phyloP scores from a whole-genome alignment of 2,329 filamentous ascomycete species.

The Claviceps capensis region DNA sequence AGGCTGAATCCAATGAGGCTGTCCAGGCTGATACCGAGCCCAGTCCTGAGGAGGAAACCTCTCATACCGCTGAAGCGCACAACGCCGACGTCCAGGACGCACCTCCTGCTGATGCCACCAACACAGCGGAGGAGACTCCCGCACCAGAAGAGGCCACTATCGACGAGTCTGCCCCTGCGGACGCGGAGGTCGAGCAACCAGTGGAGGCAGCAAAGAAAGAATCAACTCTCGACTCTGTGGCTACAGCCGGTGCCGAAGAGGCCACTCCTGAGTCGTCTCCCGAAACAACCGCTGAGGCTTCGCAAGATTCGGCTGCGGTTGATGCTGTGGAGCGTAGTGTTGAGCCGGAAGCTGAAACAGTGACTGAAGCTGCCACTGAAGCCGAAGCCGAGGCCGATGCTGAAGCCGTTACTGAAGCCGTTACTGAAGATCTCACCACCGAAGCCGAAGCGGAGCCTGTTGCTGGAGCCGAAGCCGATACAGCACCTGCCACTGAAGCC shows the following conservation, averaged over 20 bases:
- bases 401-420: background rate
- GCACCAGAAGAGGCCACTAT: background rate
- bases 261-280: background rate
- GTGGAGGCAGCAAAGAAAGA: background rate
- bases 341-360: too few species aligned
- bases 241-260: background rate
- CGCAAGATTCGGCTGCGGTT: background rate
- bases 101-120: background rate
- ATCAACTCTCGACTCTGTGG: background rate
- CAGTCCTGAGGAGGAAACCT: background rate
- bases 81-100: background rate
- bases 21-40: background rate
- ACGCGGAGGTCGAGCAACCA: slow-evolving; percentile 1
- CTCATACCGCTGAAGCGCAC: background rate
- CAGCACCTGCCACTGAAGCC: too few species aligned
- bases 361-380: background rate
- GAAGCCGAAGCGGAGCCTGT: background rate
- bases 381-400: background rate
- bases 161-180: background rate
- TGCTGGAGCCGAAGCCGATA: background rate
- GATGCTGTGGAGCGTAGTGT: background rate
- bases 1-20: background rate
- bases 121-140: background rate
- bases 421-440: background rate
- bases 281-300: slow-evolving; percentile 1